Percentiles rank a stretch among this genome's conserved stretches.
These are phyloP conservation scores for Jasminum sambac DNA, from an alignment of 257 asterid genomes.

Conservation along the genomic window DNA sequence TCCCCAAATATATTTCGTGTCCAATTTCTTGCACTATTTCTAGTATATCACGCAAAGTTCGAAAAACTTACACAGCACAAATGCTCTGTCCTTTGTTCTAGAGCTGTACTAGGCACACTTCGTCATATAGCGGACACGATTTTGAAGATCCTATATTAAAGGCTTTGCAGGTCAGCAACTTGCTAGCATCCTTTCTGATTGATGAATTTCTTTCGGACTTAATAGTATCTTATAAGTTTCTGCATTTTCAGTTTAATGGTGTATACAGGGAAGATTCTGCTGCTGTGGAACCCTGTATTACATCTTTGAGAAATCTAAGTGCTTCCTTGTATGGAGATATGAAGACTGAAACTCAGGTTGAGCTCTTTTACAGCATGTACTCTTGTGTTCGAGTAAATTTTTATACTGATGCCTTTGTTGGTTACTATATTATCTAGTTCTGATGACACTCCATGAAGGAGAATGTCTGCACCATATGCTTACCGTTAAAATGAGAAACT, in stretches of 20 bases:
- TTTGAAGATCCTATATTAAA: slow-evolving; percentile 45
- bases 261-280: slow-evolving; percentile 47
- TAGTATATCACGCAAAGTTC: slow-evolving; percentile 8
- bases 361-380: slow-evolving; percentile 14
- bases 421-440: neutral
- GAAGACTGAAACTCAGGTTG: slow-evolving; percentile 73
- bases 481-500: neutral
- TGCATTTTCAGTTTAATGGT: slow-evolving; percentile 47
- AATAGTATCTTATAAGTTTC: slow-evolving; percentile 18
- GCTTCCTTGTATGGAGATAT: slow-evolving; percentile 51
- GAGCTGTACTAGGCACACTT: slow-evolving; percentile 49
- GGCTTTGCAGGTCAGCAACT: slow-evolving; percentile 64
- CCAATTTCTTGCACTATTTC: slow-evolving; percentile 12
- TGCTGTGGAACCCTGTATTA: slow-evolving; percentile 65
- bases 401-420: neutral
- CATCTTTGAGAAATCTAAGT: slow-evolving; percentile 65
- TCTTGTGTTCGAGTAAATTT: too few relatives aligned
- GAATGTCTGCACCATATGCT: neutral
- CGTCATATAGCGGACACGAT: slow-evolving; percentile 41
- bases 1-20: neutral
- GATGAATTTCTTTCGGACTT: slow-evolving; percentile 10
- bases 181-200: slow-evolving; percentile 14
- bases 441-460: neutral
- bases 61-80: neutral
- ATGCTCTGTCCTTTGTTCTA: slow-evolving; percentile 30